Evolutionary conservation across 371 early-diverging fungal species (phyloP).

Genomic region (Syncephalastrum racemosum): DNA sequence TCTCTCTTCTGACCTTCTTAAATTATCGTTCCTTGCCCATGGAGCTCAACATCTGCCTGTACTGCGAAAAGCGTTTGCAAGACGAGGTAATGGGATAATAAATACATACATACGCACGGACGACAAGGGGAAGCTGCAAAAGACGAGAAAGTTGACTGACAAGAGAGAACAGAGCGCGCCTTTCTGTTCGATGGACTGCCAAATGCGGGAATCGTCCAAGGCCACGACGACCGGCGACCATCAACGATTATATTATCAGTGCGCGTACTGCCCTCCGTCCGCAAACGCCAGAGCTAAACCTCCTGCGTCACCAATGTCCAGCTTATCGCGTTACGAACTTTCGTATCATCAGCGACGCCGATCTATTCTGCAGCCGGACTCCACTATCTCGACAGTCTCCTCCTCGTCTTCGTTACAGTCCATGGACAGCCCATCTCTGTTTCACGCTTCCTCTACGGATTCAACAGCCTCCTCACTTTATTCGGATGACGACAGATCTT

Average conservation of each 20-base stretch:
- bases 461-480: too few relatives aligned
- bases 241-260: too few relatives aligned
- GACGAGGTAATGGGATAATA: constrained; percentile 13
- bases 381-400: too few relatives aligned
- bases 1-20: too few relatives aligned
- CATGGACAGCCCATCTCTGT: too few relatives aligned
- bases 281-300: too few relatives aligned
- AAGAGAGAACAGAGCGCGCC: constrained; percentile 1
- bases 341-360: constrained; percentile 24
- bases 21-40: background rate
- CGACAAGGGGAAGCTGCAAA: background rate
- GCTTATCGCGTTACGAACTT: constrained; percentile 10
- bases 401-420: too few relatives aligned
- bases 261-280: too few relatives aligned
- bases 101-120: background rate
- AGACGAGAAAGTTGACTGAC: background rate
- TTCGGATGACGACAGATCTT: too few relatives aligned
- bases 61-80: constrained; percentile 18
- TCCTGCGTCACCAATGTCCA: too few relatives aligned
- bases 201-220: constrained; percentile 13
- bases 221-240: background rate
- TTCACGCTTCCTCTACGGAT: too few relatives aligned
- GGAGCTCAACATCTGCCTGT: constrained; percentile 22
- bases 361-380: too few relatives aligned
- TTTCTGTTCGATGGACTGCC: constrained; percentile 11